Evolutionary conservation across 169 alveolate species (phyloP).

Genomic region (Plasmodium inui): DNA sequence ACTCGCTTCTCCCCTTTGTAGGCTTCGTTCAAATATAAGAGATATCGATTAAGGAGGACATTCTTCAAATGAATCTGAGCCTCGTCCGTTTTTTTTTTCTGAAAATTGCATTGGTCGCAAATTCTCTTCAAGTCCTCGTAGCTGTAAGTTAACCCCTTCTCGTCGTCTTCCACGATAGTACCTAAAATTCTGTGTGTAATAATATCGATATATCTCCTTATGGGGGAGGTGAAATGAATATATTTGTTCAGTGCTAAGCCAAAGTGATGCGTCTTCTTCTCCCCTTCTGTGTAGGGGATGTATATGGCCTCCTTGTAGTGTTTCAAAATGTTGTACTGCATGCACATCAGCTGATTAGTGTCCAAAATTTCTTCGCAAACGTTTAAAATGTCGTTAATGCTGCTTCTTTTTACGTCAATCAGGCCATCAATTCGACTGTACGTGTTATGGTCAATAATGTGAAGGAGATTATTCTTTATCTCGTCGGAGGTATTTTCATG

Average conservation of each 20-base stretch:
- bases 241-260: conserved; percentile 97
- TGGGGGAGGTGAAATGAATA: conserved; percentile 99
- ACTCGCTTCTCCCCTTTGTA: background rate
- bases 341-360: conserved; percentile 77
- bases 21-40: conserved; percentile 62
- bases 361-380: conserved; percentile 79
- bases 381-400: conserved; percentile 26
- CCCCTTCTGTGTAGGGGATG: conserved; percentile 69
- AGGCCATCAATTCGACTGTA: conserved; percentile 27
- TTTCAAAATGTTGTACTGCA: conserved; percentile 80
- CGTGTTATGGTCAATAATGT: conserved; percentile 57
- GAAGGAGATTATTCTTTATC: conserved; percentile 74
- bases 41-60: conserved; percentile 82
- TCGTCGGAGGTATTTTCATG: conserved; percentile 84
- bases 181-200: conserved; percentile 95
- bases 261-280: conserved; percentile 90
- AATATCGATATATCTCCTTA: conserved; percentile 98
- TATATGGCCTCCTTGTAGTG: conserved; percentile 84
- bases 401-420: conserved; percentile 21
- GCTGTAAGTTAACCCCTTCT: conserved; percentile 25
- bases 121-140: conserved; percentile 74
- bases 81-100: conserved; percentile 85
- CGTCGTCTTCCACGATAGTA: conserved; percentile 22
- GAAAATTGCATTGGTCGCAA: conserved; percentile 86
- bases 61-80: conserved; percentile 85